phyloP scores from a whole-genome alignment of 768 basidiomycete genomes.

The Termitomyces sp. region DNA sequence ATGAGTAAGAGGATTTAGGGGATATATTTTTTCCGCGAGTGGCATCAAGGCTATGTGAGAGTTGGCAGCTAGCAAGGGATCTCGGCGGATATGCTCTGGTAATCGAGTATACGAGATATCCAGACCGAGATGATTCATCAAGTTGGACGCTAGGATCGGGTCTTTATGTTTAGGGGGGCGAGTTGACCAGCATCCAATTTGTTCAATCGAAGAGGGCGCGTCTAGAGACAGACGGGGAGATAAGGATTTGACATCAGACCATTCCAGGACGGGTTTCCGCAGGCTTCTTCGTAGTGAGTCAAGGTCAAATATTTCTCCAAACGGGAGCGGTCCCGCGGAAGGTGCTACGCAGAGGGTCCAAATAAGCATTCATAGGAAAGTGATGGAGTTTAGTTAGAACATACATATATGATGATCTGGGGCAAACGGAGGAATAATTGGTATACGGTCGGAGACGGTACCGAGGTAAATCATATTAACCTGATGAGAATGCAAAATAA shows the following conservation, averaged over 20 bases:
- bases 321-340: constrained; percentile 30
- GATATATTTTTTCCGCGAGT: constrained; percentile 27
- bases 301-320: constrained; percentile 45
- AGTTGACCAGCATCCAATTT: constrained; percentile 33
- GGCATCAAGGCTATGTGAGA: constrained; percentile 24
- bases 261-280: constrained; percentile 41
- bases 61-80: constrained; percentile 18
- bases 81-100: constrained; percentile 19
- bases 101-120: constrained; percentile 34
- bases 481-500: constrained; percentile 17
- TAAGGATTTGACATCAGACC: constrained; percentile 42
- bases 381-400: constrained; percentile 2
- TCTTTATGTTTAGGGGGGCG: constrained; percentile 18
- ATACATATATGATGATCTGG: constrained; percentile 37
- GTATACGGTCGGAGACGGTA: constrained; percentile 38
- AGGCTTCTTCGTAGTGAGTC: constrained; percentile 31
- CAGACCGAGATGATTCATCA: constrained; percentile 28
- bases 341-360: constrained; percentile 17
- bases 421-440: constrained; percentile 45
- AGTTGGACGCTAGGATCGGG: constrained; percentile 21
- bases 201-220: constrained; percentile 10
- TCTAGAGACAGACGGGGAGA: constrained; percentile 16
- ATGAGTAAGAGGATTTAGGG: constrained; percentile 16
- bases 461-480: constrained; percentile 49
- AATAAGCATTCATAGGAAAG: neutral